Conservation (phyloP, 129 eudicot genomes). For the Silybum marianum region DNA sequence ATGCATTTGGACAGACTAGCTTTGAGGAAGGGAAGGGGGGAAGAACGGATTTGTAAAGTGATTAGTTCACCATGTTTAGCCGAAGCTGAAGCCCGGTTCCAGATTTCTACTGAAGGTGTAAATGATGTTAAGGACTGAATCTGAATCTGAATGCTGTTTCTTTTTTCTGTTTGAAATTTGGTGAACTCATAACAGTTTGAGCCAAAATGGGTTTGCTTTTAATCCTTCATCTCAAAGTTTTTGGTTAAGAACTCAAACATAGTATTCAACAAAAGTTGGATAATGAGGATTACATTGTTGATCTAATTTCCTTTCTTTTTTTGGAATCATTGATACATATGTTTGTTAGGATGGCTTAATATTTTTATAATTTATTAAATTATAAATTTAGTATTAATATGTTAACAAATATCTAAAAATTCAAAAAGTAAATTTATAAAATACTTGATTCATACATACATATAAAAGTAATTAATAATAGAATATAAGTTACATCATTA, state of each 20-base stretch:
- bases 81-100: constrained; percentile 97
- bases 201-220: not conserved
- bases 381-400: too few species aligned
- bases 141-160: constrained; percentile 20
- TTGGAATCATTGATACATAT: not conserved
- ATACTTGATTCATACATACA: too few species aligned
- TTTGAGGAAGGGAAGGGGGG: constrained; percentile 89
- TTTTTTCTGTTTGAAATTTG: constrained; percentile 6
- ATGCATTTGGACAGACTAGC: constrained; percentile 36
- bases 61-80: constrained; percentile 95
- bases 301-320: not conserved
- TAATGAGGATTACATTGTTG: not conserved
- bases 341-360: not conserved
- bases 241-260: not conserved
- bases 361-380: too few species aligned
- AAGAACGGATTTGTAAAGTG: constrained; percentile 91
- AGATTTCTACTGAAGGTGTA: constrained; percentile 78
- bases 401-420: too few species aligned
- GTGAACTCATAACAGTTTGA: not conserved
- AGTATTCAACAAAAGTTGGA: not conserved
- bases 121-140: constrained; percentile 84
- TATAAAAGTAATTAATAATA: too few species aligned
- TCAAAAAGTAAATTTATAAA: too few species aligned
- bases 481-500: too few species aligned
- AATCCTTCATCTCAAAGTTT: not conserved